Evolutionary conservation across 106 monocot genomes (phyloP), one percentile per base, ranked within the genome.

Genomic region (Triglochin maritima): DNA sequence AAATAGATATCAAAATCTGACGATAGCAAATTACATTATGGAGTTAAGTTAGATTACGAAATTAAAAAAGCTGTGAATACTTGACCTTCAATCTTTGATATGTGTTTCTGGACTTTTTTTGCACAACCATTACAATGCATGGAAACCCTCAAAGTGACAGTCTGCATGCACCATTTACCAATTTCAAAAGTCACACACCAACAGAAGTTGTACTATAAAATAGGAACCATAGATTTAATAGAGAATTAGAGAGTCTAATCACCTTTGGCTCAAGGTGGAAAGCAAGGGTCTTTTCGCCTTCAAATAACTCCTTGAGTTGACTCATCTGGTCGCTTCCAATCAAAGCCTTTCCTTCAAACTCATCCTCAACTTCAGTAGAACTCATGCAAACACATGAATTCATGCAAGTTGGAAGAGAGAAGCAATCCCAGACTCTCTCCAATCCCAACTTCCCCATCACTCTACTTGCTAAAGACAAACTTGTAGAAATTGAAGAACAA

Each of bases 351-450:
- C 48, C 41, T 29, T 70, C 70, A 8, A 59, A 60, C 17, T 47
- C 70, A 49, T 70, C 70, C 10, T 79, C 84, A 14, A 72, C 70
- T 12, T 66, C 84, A 15, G 46, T 6, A 8, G 75, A 49, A 16
- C 59, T 72, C 41, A 62, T 68, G 71, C 84, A 84, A 42, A 80
- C 46, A 50, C 74, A 75, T 50, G 75, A 14, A 29, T 44, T 52
- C n/a, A 7, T 46, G 59, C 49, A 74, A 48, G 5, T 49, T 29
- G 77, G 48, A 62, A 71, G 63, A 13, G 73, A 81, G 69, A 79
- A 79, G 65, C 84, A 88, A 42, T 74, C 73, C 70, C 76, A 59
- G 17, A 80, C 79, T 73, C 59, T 88, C 6, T 65, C 79, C 57
- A 84, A 64, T 6, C 68, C 73, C 42, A 76, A 50, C 69, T 44